Evolutionary conservation across 106 monocot species (phyloP).

Genomic region (Hemerocallis citrina): DNA sequence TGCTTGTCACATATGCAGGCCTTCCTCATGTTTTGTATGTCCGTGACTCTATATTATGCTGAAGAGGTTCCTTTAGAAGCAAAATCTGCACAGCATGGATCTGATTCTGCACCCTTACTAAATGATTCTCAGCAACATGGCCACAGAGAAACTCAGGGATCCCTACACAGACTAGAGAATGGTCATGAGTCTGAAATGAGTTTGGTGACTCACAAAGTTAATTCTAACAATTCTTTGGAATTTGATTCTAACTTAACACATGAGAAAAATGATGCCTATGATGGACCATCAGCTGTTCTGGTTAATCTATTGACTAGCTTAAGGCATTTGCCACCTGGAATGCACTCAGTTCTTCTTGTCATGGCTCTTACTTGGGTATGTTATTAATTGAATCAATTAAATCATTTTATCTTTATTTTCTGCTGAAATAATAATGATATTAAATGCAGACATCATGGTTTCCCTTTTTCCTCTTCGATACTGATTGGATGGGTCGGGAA

Average conservation of each 20-base stretch:
- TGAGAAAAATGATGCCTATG: slow-evolving; percentile 22
- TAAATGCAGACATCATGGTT: slow-evolving; percentile 85
- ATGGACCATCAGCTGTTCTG: slow-evolving; percentile 79
- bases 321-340: slow-evolving; percentile 88
- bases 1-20: slow-evolving; percentile 28
- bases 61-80: slow-evolving; percentile 59
- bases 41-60: slow-evolving; percentile 84
- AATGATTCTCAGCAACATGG: slow-evolving; percentile 37
- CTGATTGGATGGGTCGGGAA: slow-evolving; percentile 99
- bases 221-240: slow-evolving; percentile 11
- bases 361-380: slow-evolving; percentile 99
- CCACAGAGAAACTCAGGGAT: slow-evolving; percentile 6
- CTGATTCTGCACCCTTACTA: slow-evolving; percentile 80
- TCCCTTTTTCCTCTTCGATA: slow-evolving; percentile 98
- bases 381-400: background rate
- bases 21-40: slow-evolving; percentile 84
- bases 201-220: slow-evolving; percentile 11
- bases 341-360: slow-evolving; percentile 90
- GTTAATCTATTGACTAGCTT: slow-evolving; percentile 91
- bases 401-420: background rate
- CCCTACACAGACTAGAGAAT: slow-evolving; percentile 14
- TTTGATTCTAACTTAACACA: slow-evolving; percentile 17
- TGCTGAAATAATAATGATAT: background rate
- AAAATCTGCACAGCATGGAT: slow-evolving; percentile 13
- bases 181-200: slow-evolving; percentile 23